phyloP scores from a whole-genome alignment of 1,284 basidiomycete genomes.

The Trametes hirsuta region DNA sequence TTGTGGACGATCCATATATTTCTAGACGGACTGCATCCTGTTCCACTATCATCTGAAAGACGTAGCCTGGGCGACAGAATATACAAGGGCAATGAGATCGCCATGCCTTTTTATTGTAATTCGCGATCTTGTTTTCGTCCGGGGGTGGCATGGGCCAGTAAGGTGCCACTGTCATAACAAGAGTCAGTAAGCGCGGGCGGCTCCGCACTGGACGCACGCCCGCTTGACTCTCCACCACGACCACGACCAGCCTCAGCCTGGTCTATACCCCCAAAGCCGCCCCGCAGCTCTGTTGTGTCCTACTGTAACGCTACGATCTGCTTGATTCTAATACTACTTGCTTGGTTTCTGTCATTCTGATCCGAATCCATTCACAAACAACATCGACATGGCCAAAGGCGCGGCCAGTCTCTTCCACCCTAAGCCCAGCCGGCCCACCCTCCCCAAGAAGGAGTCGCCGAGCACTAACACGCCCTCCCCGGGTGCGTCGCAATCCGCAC shows the following conservation, averaged over 20 bases:
- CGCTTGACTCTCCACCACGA: conserved; percentile 23
- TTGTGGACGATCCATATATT: conserved; percentile 27
- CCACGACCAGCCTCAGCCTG: conserved; percentile 15
- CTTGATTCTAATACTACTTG: not conserved
- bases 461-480: conserved; percentile 20
- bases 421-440: conserved; percentile 21
- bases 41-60: conserved; percentile 12
- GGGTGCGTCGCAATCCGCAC: conserved; percentile 20
- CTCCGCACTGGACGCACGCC: conserved; percentile 19
- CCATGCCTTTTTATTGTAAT: not conserved
- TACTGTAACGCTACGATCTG: conserved; percentile 4
- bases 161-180: conserved; percentile 1
- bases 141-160: not conserved
- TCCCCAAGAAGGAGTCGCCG: conserved; percentile 24
- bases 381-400: conserved; percentile 27
- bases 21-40: conserved; percentile 27
- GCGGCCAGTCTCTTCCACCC: conserved; percentile 28
- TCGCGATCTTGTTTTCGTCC: conserved; percentile 3
- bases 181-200: conserved; percentile 23
- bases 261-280: conserved; percentile 6
- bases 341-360: not conserved
- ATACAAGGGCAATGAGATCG: conserved; percentile 12
- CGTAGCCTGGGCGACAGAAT: conserved; percentile 17
- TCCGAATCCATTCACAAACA: conserved; percentile 1
- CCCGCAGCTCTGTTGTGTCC: conserved; percentile 5